Conservation (phyloP, 345 rosid genomes). For the Microcos paniculata region DNA sequence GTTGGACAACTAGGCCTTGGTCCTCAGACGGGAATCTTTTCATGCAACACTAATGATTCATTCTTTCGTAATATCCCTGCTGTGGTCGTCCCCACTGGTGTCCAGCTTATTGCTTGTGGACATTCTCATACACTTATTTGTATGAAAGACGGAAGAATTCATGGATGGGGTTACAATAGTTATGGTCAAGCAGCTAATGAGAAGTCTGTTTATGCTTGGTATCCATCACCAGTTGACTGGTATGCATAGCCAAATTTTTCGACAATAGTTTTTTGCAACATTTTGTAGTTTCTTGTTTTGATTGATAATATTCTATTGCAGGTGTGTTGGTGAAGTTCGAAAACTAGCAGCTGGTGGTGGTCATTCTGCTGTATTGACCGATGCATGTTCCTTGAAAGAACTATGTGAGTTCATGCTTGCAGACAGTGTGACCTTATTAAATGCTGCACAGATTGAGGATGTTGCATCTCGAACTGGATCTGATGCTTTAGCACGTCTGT, state of each 20-base stretch:
- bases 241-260: conserved; percentile 29
- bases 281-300: conserved; percentile 16
- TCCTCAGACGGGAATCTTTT: conserved; percentile 68
- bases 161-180: conserved; percentile 97
- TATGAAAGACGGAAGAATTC: conserved; percentile 73
- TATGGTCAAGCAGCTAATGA: conserved; percentile 97
- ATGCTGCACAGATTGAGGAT: conserved; percentile 78
- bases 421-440: conserved; percentile 60
- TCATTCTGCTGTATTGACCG: conserved; percentile 90
- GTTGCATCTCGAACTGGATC: conserved; percentile 82
- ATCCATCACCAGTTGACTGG: conserved; percentile 98
- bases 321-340: conserved; percentile 92
- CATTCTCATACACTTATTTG: conserved; percentile 83
- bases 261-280: conserved; percentile 13
- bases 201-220: conserved; percentile 89
- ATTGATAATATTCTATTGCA: conserved; percentile 28
- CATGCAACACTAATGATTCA: conserved; percentile 58
- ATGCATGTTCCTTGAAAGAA: conserved; percentile 94
- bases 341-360: conserved; percentile 99
- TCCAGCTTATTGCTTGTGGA: conserved; percentile 90
- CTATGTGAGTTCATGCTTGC: conserved; percentile 92
- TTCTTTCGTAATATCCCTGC: conserved; percentile 75
- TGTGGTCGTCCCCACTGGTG: conserved; percentile 63
- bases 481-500: conserved; percentile 90
- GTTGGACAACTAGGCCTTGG: conserved; percentile 93